Conservation (phyloP, 2,329 filamentous ascomycete genomes). For the Chrysosporium queenslandicum region DNA sequence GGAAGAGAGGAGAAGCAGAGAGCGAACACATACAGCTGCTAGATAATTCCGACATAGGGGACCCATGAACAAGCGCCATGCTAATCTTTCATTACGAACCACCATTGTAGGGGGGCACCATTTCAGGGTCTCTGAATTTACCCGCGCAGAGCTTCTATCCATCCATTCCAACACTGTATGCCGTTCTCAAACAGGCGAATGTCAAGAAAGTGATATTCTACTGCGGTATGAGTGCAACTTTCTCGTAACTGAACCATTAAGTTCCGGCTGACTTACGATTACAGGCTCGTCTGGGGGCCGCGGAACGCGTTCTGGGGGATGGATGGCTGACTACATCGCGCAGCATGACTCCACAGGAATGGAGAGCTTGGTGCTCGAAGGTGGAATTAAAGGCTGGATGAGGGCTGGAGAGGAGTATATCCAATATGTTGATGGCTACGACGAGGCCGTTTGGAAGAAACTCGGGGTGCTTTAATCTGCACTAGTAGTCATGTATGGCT, state of each 20-base stretch:
- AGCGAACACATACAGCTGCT: no score
- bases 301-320: slow-evolving; percentile 46
- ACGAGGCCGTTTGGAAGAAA: slow-evolving; percentile 10
- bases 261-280: background rate
- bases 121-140: slow-evolving; percentile 45
- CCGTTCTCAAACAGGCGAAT: slow-evolving; percentile 23
- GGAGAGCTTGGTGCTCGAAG: slow-evolving; percentile 41
- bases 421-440: slow-evolving; percentile 41
- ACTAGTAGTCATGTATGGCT: background rate
- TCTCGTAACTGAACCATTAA: background rate
- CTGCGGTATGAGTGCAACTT: slow-evolving; percentile 28
- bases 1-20: no score
- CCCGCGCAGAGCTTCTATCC: slow-evolving; percentile 35
- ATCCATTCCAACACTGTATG: slow-evolving; percentile 29
- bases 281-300: slow-evolving; percentile 47
- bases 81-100: background rate
- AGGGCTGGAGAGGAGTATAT: slow-evolving; percentile 41
- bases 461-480: background rate
- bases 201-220: slow-evolving; percentile 33
- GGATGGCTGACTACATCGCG: slow-evolving; percentile 46
- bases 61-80: background rate
- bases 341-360: slow-evolving; percentile 23
- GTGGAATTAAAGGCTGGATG: slow-evolving; percentile 49
- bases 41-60: background rate
- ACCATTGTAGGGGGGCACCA: slow-evolving; percentile 46